Base-by-base conservation (phyloP, 2,329 filamentous ascomycete genomes). In the Botrytis medusae region DNA sequence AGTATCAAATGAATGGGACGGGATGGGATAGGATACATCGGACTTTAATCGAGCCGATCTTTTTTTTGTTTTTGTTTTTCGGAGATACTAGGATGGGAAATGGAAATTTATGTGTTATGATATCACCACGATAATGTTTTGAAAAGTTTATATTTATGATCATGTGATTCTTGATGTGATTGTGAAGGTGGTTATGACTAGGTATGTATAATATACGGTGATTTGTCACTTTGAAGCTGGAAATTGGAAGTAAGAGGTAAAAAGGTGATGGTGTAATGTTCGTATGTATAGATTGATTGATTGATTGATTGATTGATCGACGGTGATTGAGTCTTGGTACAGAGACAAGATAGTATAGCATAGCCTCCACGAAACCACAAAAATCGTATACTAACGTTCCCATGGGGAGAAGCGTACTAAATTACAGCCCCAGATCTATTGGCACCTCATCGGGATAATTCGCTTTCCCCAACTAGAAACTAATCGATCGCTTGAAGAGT, bases 41-140 rank as follows among this genome's bases (percentile, higher is more conserved):
- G 40, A 40, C 61, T 63, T 44, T 32, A 63, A 63, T 63, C 40
- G 61, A 44, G 61, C n/a, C 61, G 61, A 42, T 54, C n/a, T 51
- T 10, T 42, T n/a, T 51, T 51, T 42, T 29, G 14, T 22, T 44
- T 32, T 60, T 5, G 32, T 32, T 9, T 63, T 63, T 60, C 2
- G 16, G 42, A 16, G 0, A 44, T 44, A 12, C 12, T 44, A 9
- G 42, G 14, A 37, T 37, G 37, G 37, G 37, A 7, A 37, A 37
- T 7, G 37, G 37, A 37, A 37, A 37, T 8, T 37, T 37, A 37
- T 37, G 37, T 37, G 37, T 37, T 37, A 37, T 37, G 37, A 37
- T 37, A 37, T 37, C 37, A 37, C 9, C 37, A 37, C 37, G 37
- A 37, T 8, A 7, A 8, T 8, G 8, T 37, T 37, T 37, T 37